phyloP scores from a whole-genome alignment of 1,284 basidiomycete species.

The Phellopilus nigrolimitatus region DNA sequence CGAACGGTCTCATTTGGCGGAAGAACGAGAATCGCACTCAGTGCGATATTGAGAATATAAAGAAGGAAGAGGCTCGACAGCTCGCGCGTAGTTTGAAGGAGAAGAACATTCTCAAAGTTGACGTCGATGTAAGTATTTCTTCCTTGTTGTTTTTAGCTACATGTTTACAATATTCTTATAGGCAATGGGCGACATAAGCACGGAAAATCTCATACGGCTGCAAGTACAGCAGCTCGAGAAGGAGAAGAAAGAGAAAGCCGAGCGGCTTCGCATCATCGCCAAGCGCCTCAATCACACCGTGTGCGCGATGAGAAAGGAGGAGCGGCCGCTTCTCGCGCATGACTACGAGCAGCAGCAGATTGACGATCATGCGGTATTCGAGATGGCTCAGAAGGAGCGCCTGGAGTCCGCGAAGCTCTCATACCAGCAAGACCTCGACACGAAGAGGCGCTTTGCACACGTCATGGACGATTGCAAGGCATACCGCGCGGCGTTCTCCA shows the following conservation, averaged over 20 bases:
- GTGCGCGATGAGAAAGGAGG: conserved; percentile 93
- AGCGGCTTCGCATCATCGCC: conserved; percentile 77
- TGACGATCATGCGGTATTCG: conserved; percentile 69
- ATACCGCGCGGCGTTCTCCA: conserved; percentile 57
- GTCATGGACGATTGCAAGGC: conserved; percentile 74
- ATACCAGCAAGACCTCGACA: conserved; percentile 69
- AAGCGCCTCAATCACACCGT: conserved; percentile 96
- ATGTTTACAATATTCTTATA: conserved; percentile 30
- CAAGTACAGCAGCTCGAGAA: conserved; percentile 96
- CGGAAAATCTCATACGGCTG: conserved; percentile 84
- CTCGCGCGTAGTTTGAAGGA: conserved; percentile 85
- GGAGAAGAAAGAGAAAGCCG: conserved; percentile 88
- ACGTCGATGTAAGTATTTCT: conserved; percentile 61
- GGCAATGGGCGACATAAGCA: conserved; percentile 84
- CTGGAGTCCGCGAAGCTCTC: conserved; percentile 56
- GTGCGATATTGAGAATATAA: conserved; percentile 80
- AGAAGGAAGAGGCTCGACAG: conserved; percentile 84
- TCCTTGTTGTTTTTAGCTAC: background rate
- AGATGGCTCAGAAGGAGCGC: conserved; percentile 57
- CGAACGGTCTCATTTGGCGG: conserved; percentile 65
- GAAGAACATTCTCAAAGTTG: conserved; percentile 82
- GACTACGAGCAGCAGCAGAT: conserved; percentile 90
- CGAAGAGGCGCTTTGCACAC: conserved; percentile 73
- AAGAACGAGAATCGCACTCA: conserved; percentile 77
- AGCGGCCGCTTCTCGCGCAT: conserved; percentile 78